Percentiles rank a stretch among this genome's conserved stretches.
Conservation (phyloP, 2,329 filamentous ascomycete species). For the Catunica adiposa region DNA sequence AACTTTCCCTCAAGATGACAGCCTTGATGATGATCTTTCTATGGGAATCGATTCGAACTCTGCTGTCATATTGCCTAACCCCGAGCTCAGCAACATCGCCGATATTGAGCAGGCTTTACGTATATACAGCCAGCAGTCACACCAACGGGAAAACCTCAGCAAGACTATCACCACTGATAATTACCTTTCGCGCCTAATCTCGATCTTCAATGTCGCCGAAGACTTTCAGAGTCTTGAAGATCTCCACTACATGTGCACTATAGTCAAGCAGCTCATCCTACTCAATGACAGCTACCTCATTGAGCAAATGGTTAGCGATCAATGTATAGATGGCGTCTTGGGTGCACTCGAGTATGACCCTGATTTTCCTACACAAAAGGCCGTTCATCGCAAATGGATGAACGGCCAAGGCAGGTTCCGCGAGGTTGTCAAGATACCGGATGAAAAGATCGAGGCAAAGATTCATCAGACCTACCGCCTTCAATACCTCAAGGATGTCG, state of each 20-base stretch:
- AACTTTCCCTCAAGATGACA: conserved; percentile 36
- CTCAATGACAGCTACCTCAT: conserved; percentile 92
- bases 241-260: conserved; percentile 83
- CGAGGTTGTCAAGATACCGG: conserved; percentile 86
- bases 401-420: conserved; percentile 81
- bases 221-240: conserved; percentile 76
- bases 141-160: conserved; percentile 68
- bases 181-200: conserved; percentile 75
- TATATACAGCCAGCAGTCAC: conserved; percentile 53
- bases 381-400: conserved; percentile 88
- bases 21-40: conserved; percentile 67
- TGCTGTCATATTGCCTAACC: conserved; percentile 57
- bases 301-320: conserved; percentile 80
- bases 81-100: conserved; percentile 63
- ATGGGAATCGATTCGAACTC: conserved; percentile 47
- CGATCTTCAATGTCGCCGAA: conserved; percentile 75
- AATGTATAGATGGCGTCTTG: conserved; percentile 78
- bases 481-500: conserved; percentile 96
- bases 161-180: conserved; percentile 76
- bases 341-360: conserved; percentile 95
- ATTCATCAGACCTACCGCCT: conserved; percentile 93
- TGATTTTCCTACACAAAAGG: conserved; percentile 93
- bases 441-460: conserved; percentile 65
- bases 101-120: conserved; percentile 80
- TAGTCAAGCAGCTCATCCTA: conserved; percentile 91